phyloP scores from a whole-genome alignment of 2,329 filamentous ascomycete genomes.

The Pseudogymnoascus sp. region DNA sequence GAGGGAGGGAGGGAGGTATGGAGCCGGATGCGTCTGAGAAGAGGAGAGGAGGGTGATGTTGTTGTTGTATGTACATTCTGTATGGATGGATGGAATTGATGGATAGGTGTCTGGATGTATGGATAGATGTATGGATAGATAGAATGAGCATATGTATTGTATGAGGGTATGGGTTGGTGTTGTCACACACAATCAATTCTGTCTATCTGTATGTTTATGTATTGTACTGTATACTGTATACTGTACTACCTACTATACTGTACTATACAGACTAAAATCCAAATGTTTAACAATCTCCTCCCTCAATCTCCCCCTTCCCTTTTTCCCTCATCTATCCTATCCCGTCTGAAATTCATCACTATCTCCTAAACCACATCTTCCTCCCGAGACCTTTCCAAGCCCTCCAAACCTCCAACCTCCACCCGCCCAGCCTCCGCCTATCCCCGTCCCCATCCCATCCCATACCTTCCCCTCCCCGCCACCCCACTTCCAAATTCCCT shows the following conservation, averaged over 20 bases:
- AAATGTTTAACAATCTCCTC: not conserved
- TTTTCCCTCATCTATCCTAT: not conserved
- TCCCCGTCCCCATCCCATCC: not conserved
- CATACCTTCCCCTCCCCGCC: not conserved
- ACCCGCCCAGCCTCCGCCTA: not conserved
- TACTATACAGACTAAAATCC: not conserved
- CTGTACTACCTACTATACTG: not conserved
- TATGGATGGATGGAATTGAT: not conserved
- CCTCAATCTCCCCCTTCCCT: constrained; percentile 20
- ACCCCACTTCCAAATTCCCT: not conserved
- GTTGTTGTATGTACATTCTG: not conserved
- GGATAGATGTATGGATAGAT: not conserved
- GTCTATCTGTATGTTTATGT: not conserved
- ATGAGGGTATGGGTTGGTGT: not conserved
- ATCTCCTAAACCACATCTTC: not conserved
- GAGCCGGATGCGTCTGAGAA: not conserved
- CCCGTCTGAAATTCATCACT: not conserved
- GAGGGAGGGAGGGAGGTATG: not conserved
- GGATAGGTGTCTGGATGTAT: not conserved
- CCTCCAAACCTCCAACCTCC: not conserved
- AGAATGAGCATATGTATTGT: not conserved
- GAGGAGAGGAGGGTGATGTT: not conserved
- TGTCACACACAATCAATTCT: not conserved
- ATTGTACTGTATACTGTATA: too few relatives aligned
- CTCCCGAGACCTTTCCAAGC: not conserved